Evolutionary conservation across 108 stramenopile genomes (phyloP).

Genomic region (Nannochloropsis gaditana): DNA sequence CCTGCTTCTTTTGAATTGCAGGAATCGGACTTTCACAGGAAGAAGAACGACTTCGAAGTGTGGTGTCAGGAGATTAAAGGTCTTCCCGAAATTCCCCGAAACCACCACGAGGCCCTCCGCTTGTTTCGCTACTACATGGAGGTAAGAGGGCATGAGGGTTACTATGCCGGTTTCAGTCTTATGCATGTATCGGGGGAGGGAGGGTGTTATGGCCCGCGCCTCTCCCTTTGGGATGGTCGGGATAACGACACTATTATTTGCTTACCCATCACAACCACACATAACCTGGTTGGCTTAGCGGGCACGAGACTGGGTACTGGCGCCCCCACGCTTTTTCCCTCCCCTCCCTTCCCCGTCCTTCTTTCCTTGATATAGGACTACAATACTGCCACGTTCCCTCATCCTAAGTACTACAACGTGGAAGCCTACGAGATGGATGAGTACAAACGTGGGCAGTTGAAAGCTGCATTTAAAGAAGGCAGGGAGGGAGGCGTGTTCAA

Average conservation of each 20-base stretch:
- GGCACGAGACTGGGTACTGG: background rate
- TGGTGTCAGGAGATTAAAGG: background rate
- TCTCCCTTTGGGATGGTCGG: no score
- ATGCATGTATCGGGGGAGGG: no score
- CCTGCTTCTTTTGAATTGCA: background rate
- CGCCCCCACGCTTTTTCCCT: background rate
- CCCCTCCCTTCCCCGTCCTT: background rate
- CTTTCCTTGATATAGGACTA: background rate
- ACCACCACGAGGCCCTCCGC: background rate
- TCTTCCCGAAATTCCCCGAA: background rate
- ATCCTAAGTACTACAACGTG: background rate
- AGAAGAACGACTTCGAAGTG: background rate
- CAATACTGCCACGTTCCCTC: background rate
- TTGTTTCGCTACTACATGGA: background rate
- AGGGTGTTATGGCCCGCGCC: no score
- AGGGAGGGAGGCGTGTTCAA: constrained; percentile 4
- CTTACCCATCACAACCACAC: no score
- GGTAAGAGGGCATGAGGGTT: background rate
- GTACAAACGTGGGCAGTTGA: background rate
- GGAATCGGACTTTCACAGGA: background rate
- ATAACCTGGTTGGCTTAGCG: no score
- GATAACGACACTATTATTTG: no score
- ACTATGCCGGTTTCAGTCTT: no score
- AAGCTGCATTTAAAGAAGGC: background rate
- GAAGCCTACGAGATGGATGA: background rate